A percentile compares a stretch with the other conserved stretches of the same genome.
phyloP scores from a whole-genome alignment of 192 early-diverging fungal species.

The Globomyces pollinis-pini region DNA sequence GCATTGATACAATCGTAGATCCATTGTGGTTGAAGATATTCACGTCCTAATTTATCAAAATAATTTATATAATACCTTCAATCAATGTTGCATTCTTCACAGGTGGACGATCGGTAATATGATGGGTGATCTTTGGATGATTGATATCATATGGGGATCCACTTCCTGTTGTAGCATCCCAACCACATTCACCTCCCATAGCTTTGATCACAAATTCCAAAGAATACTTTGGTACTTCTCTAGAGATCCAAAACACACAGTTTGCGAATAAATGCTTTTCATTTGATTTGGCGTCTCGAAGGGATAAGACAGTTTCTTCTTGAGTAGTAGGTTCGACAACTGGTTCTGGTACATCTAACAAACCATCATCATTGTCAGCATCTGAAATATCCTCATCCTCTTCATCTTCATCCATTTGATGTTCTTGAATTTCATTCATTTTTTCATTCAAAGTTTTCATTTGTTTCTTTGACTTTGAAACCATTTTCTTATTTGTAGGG shows the following conservation, averaged over 20 bases:
- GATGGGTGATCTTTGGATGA: slow-evolving; percentile 82
- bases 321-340: slow-evolving; percentile 22
- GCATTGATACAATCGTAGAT: slow-evolving; percentile 91
- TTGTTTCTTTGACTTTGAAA: slow-evolving; percentile 2
- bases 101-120: slow-evolving; percentile 77
- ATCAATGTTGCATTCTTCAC: slow-evolving; percentile 14
- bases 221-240: slow-evolving; percentile 89
- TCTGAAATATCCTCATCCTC: slow-evolving; percentile 16
- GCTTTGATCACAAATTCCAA: slow-evolving; percentile 86
- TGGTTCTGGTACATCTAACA: slow-evolving; percentile 26
- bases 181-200: slow-evolving; percentile 85
- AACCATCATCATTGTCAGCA: slow-evolving; percentile 12
- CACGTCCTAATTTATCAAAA: too few relatives aligned
- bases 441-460: slow-evolving; percentile 42
- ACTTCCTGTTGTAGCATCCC: slow-evolving; percentile 70
- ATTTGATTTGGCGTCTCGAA: slow-evolving; percentile 36
- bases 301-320: slow-evolving; percentile 19
- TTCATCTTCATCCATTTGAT: slow-evolving; percentile 33
- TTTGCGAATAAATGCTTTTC: slow-evolving; percentile 48
- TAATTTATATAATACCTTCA: too few relatives aligned
- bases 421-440: slow-evolving; percentile 25
- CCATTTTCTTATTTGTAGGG: background rate
- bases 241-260: slow-evolving; percentile 76
- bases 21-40: slow-evolving; percentile 98
- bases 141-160: slow-evolving; percentile 72